These are phyloP conservation scores for Talinum fruticosum DNA, from an alignment of 148 eudicot species.

Conservation along the genomic window DNA sequence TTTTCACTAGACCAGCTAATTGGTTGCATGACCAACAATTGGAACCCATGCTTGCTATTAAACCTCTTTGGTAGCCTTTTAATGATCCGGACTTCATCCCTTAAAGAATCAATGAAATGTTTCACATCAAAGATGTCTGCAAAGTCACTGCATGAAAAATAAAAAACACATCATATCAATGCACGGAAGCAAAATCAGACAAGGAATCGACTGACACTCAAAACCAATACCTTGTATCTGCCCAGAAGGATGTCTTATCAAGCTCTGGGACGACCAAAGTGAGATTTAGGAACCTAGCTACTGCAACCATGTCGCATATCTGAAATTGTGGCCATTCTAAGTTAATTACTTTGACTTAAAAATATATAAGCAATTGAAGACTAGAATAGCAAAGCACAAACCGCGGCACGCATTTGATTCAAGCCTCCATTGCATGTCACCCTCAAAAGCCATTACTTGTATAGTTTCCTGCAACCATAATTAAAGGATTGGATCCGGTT, in stretches of 20 bases:
- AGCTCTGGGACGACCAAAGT: conserved; percentile 94
- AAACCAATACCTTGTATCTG: conserved; percentile 76
- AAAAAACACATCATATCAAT: conserved; percentile 5
- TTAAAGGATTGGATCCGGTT: conserved; percentile 2
- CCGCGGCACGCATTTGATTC: conserved; percentile 99
- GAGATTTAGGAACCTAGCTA: conserved; percentile 89
- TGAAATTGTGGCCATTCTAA: conserved; percentile 35
- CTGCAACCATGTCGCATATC: conserved; percentile 97
- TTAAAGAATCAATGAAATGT: conserved; percentile 82
- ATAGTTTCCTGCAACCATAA: conserved; percentile 64
- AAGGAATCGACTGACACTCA: background rate
- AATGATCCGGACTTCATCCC: conserved; percentile 79
- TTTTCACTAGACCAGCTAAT: conserved; percentile 94
- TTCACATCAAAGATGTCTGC: conserved; percentile 86
- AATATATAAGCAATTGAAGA: conserved; percentile 5
- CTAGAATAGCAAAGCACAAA: conserved; percentile 32
- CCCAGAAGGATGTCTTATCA: conserved; percentile 99
- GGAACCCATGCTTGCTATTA: conserved; percentile 52
- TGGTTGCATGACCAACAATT: conserved; percentile 73
- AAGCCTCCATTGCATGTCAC: conserved; percentile 95
- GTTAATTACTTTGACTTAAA: conserved; percentile 8
- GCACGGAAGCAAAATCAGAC: background rate
- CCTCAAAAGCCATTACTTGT: conserved; percentile 78
- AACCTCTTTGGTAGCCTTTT: conserved; percentile 77
- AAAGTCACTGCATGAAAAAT: conserved; percentile 62